Percentiles rank a stretch among this genome's conserved stretches.
Conservation (phyloP, 1,139 yeast genomes). For the Tardiomyces depauwii region DNA sequence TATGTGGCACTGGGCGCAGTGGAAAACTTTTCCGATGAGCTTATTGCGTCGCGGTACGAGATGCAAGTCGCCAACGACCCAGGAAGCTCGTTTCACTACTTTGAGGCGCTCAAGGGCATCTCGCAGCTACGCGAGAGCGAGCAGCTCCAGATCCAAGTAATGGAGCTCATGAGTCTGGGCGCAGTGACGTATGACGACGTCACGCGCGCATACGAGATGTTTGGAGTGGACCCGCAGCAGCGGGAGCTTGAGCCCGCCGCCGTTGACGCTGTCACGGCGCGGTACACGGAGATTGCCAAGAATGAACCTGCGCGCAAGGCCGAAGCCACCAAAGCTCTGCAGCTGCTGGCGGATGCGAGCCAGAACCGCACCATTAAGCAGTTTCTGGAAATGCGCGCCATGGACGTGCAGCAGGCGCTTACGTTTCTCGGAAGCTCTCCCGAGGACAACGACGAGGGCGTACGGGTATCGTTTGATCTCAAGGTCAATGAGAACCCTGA, state of each 20-base stretch:
- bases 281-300: conserved; percentile 4
- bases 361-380: conserved; percentile 33
- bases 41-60: conserved; percentile 52
- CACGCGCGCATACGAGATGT: conserved; percentile 35
- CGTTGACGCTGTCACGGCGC: background rate
- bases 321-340: conserved; percentile 12
- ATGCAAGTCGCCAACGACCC: conserved; percentile 44
- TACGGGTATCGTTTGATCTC: conserved; percentile 45
- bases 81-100: conserved; percentile 43
- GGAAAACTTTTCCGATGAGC: conserved; percentile 49
- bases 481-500: conserved; percentile 36
- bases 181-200: conserved; percentile 54
- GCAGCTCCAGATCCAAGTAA: conserved; percentile 39
- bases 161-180: conserved; percentile 44
- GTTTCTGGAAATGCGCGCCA: conserved; percentile 44
- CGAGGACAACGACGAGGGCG: conserved; percentile 65
- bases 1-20: conserved; percentile 48
- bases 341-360: conserved; percentile 12
- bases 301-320: conserved; percentile 9
- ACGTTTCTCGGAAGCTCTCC: conserved; percentile 48
- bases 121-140: conserved; percentile 37
- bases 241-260: background rate
- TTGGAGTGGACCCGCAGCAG: background rate
- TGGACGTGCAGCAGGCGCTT: conserved; percentile 47
- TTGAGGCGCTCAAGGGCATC: conserved; percentile 50